Evolutionary conservation across 73 alveolate genomes (phyloP), one percentile per base, ranked within the genome.

Genomic region (Loxodes magnus): DNA sequence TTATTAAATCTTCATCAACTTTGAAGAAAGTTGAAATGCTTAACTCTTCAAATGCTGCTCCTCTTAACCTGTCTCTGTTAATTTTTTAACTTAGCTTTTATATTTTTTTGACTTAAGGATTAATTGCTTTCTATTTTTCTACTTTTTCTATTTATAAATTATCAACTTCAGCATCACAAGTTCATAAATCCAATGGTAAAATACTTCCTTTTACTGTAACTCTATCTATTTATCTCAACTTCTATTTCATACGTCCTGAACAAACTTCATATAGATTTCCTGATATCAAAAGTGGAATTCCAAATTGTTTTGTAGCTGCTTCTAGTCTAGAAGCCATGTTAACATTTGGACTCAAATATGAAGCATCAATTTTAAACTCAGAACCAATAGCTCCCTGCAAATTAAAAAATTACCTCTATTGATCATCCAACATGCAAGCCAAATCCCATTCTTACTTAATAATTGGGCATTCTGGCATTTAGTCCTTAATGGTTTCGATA

Each of bases 351-450:
- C 87, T 62, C 34, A 88, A 68, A 74, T 88, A 88, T 24, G 95
- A 82, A 3, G 97, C 97, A 79, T 88, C 97, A 38, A 88, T 83
- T 61, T 88, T 88, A 53, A 79, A 88, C 14, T 50, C 53, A 16
- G 91, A 65, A 4, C 97, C 97, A 2, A 88, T 88, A 14, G 97
- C 95, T 0, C 97, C 97, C 70, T 43, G n/a, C 1, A 1, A 7
- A 20, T 39, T 43, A 2, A 25, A 5, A 5, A 4, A 42, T 10
- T 19, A 31, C 54, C 31, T 88, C 97, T 16, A 88, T 88, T 1
- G 95, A 87, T 93, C 95, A 88, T 10, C 97, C 97, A 43, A 78
- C 64, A 49, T 83, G 93, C 1, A 88, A 63, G 22, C 97, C 97
- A 56, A 88, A 83, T 0, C 97, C 97, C 77, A 88, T 77, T 64